Evolutionary conservation across 192 early-diverging fungal genomes (phyloP), one percentile per base, ranked within the genome.

Genomic region (Backusella psychrophila): DNA sequence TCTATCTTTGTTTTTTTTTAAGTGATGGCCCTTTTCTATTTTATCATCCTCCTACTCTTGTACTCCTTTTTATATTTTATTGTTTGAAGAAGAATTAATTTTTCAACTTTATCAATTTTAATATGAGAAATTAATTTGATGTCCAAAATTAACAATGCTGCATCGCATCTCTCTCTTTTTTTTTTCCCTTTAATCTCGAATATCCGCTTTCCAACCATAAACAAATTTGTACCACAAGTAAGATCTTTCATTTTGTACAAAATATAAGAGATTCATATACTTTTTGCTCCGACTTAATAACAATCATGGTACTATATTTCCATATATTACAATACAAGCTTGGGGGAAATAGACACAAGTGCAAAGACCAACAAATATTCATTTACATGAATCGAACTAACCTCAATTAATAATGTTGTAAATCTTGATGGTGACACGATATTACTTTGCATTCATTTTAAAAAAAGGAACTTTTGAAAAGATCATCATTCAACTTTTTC

Each of bases 251-350:
- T 63, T 23, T 63, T 63, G 56, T 29, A 63, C 56, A 63, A 63
- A 29, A 29, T 23, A 26, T 29, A 59, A 59, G 56, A 23, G 11
- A 26, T 63, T 63, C 38, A 39, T 63, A 11, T 26, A 29, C 7
- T 63, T 29, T 63, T 63, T 63, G 56, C 56, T 63, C 56, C 56
- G 56, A 63, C 23, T 63, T 11, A 63, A 63, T 63, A 63, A 11
- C 12, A 12, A 63, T 4, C 56, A 63, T 29, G 21, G n/a, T 26
- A 26, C 29, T 63, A 26, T 9, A 9, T 63, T 63, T 63, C 56
- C 56, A 29, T 63, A 26, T 63, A 26, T 63, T 63, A 29, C 21
- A 3, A 63, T 63, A 63, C 12, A 11, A 29, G 26, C 8, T 29
- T 63, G 56, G 56, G 56, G 23, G 26, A 63, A 63, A 29, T 29